Conservation (phyloP, 73 alveolate genomes). For the Paramecium tetraurelia region DNA sequence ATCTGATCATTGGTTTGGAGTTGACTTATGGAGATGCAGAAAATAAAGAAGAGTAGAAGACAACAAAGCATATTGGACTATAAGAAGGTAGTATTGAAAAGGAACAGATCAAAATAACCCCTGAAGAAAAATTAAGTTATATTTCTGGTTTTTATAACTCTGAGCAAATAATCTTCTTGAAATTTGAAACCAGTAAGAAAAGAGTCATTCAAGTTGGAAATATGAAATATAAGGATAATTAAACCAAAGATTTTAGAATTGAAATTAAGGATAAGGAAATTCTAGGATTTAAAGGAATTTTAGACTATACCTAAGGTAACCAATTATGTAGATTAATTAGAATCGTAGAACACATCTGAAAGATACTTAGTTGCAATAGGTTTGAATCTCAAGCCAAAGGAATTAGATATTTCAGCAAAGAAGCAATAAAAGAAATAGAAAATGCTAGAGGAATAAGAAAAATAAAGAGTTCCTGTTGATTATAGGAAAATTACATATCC, state of each 20-base stretch:
- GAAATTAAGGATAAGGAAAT: conserved; percentile 6
- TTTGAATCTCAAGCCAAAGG: not conserved
- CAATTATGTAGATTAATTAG: not conserved
- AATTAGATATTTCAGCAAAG: not conserved
- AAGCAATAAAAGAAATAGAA: not conserved
- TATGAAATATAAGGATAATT: not conserved
- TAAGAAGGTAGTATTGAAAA: not conserved
- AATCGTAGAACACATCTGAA: not conserved
- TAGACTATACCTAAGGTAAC: conserved; percentile 18
- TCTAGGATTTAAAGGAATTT: not conserved
- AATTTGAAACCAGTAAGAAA: conserved; percentile 6
- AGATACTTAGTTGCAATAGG: conserved; percentile 32
- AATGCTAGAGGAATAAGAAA: not conserved
- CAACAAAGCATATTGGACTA: not conserved
- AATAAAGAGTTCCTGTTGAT: conserved; percentile 23
- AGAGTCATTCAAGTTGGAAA: not conserved
- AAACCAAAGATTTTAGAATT: not conserved
- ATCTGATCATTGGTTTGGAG: not conserved
- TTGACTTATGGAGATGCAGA: not conserved
- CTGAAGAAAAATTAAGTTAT: conserved; percentile 26
- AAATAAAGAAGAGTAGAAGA: not conserved
- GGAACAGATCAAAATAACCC: not conserved
- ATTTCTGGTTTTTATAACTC: not conserved
- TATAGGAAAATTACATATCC: not conserved
- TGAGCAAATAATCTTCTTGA: not conserved